phyloP scores from a whole-genome alignment of 176 grass and related monocot genomes.

The Juncus effusus region DNA sequence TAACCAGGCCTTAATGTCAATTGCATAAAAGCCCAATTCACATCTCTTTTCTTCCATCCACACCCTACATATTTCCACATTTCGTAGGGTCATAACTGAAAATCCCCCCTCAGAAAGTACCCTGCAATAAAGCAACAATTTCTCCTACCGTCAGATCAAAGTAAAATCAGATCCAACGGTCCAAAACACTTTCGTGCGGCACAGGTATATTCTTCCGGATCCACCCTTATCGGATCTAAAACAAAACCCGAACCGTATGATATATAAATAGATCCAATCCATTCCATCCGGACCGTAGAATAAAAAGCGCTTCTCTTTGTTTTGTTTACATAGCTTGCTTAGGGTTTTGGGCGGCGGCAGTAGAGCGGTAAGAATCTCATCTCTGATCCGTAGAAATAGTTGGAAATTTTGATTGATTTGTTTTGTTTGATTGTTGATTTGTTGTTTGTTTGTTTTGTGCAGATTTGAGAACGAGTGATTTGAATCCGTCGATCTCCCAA shows the following conservation, averaged over 20 bases:
- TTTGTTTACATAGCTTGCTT: not conserved
- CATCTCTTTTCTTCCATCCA: too few relatives aligned
- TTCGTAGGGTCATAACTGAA: too few relatives aligned
- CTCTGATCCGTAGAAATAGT: constrained; percentile 12
- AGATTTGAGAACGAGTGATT: constrained; percentile 28
- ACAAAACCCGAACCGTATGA: not conserved
- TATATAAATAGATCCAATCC: not conserved
- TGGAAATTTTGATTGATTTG: not conserved
- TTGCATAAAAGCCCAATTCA: too few relatives aligned
- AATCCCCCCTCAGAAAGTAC: too few relatives aligned
- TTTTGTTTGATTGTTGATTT: not conserved
- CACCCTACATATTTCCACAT: too few relatives aligned
- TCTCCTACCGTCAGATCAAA: not conserved
- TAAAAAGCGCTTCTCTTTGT: not conserved
- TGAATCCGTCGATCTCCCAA: constrained; percentile 11
- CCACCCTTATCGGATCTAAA: not conserved
- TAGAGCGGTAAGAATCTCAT: not conserved
- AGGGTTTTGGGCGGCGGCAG: constrained; percentile 31
- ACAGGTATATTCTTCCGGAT: constrained; percentile 15
- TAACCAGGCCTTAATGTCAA: too few relatives aligned
- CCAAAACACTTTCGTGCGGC: not conserved
- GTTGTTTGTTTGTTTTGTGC: too few relatives aligned
- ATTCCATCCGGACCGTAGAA: constrained; percentile 21
- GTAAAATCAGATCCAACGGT: not conserved
- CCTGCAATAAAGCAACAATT: not conserved